phyloP scores from a whole-genome alignment of 106 monocot species.

The Apostasia shenzhenica region DNA sequence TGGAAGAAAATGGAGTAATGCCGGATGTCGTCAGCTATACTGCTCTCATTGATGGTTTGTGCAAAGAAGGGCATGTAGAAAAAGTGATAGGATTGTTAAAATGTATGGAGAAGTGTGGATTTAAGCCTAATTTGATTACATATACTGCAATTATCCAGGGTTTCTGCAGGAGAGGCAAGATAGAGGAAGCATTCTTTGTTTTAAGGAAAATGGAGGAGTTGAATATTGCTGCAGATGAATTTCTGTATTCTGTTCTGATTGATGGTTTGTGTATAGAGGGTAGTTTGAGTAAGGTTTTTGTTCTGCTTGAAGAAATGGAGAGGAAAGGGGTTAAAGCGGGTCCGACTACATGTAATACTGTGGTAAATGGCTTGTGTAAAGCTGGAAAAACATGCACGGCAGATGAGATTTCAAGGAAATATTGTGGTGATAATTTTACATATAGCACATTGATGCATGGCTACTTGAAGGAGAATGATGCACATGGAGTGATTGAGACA shows the following conservation, averaged over 20 bases:
- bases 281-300: conserved; percentile 46
- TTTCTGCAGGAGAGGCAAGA: conserved; percentile 51
- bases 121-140: conserved; percentile 44
- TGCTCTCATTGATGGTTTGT: conserved; percentile 51
- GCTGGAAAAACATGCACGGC: conserved; percentile 33
- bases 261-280: conserved; percentile 40
- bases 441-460: conserved; percentile 61
- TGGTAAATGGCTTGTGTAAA: conserved; percentile 73
- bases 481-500: conserved; percentile 27
- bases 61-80: conserved; percentile 57
- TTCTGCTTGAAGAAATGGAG: conserved; percentile 50
- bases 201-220: conserved; percentile 43
- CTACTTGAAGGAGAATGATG: conserved; percentile 42
- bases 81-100: conserved; percentile 57
- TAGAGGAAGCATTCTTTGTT: conserved; percentile 45
- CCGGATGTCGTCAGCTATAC: conserved; percentile 57
- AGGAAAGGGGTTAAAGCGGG: conserved; percentile 40
- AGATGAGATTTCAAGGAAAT: conserved; percentile 33
- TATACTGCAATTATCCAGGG: conserved; percentile 46
- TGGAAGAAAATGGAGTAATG: conserved; percentile 37
- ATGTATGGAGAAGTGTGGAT: conserved; percentile 30
- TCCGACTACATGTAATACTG: conserved; percentile 42
- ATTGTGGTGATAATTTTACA: conserved; percentile 51
- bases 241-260: conserved; percentile 51
- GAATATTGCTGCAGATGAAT: conserved; percentile 38